Conservation (phyloP, 2,329 filamentous ascomycete genomes). For the Bipolaris victoriae region DNA sequence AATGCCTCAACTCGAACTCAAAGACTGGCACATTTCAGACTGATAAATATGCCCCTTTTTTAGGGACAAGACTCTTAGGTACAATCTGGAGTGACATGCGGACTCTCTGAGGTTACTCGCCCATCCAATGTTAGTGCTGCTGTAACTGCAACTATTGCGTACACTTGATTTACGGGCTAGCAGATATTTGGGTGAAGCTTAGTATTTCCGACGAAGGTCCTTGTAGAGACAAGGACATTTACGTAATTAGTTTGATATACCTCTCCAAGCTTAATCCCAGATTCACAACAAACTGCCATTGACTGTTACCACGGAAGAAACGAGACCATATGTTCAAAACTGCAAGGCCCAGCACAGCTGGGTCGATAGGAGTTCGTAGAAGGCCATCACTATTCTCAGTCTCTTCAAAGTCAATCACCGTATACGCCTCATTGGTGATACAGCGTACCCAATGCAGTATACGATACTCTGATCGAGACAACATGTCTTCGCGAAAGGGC, state of each 20-base stretch:
- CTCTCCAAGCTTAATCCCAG: slow-evolving; percentile 51
- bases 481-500: slow-evolving; percentile 19
- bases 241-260: slow-evolving; percentile 14
- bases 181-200: not conserved
- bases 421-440: slow-evolving; percentile 55
- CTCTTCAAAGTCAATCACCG: slow-evolving; percentile 44
- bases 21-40: too few species aligned
- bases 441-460: slow-evolving; percentile 57
- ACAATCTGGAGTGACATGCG: too few species aligned
- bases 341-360: slow-evolving; percentile 47
- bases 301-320: slow-evolving; percentile 57
- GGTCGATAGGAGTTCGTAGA: slow-evolving; percentile 26
- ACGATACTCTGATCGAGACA: slow-evolving; percentile 48
- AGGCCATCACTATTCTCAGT: slow-evolving; percentile 18
- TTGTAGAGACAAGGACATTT: not conserved
- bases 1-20: too few species aligned
- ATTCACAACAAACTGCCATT: slow-evolving; percentile 58
- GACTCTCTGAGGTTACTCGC: too few species aligned
- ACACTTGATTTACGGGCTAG: too few species aligned
- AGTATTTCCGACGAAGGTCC: too few species aligned
- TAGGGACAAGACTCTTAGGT: too few species aligned
- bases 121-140: too few species aligned
- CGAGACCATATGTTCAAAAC: slow-evolving; percentile 56
- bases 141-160: too few species aligned
- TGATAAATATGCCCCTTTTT: too few species aligned